These are phyloP conservation scores for Harringtonia aguacate DNA, from an alignment of 2,329 filamentous ascomycete genomes.

Conservation along the genomic window DNA sequence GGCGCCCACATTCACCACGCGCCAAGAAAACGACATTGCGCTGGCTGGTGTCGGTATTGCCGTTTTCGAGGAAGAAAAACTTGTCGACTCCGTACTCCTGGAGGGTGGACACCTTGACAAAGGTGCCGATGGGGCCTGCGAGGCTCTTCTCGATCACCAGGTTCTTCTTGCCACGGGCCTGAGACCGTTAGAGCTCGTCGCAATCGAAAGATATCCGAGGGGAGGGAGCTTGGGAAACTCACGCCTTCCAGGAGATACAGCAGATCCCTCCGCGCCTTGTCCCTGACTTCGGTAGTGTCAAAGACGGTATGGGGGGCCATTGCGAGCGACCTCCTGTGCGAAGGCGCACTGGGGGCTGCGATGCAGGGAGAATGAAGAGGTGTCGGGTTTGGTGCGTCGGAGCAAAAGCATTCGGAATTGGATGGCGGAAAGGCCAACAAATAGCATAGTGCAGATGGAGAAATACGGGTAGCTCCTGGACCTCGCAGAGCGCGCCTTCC, in stretches of 20 bases:
- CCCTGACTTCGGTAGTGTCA: slow-evolving; percentile 64
- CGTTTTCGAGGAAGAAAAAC: slow-evolving; percentile 92
- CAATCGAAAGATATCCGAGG: slow-evolving; percentile 10
- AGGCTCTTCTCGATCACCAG: slow-evolving; percentile 85
- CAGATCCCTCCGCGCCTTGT: slow-evolving; percentile 79
- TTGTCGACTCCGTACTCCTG: slow-evolving; percentile 98
- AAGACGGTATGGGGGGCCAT: slow-evolving; percentile 65
- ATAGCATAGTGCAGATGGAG: too few species aligned
- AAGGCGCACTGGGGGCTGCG: too few species aligned
- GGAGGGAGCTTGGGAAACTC: slow-evolving; percentile 37
- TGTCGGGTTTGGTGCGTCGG: background rate
- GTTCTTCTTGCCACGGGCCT: slow-evolving; percentile 99
- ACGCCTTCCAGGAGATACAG: slow-evolving; percentile 89
- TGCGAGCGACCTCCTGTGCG: background rate
- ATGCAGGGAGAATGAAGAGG: background rate
- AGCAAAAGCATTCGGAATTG: too few species aligned
- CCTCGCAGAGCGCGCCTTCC: too few species aligned
- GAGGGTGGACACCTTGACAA: slow-evolving; percentile 90
- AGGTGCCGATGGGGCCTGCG: slow-evolving; percentile 77
- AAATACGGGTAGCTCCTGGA: too few species aligned
- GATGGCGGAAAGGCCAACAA: too few species aligned
- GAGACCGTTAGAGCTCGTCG: slow-evolving; percentile 2
- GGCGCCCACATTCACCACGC: slow-evolving; percentile 76
- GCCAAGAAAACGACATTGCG: slow-evolving; percentile 92
- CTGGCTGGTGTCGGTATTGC: slow-evolving; percentile 88